Evolutionary conservation across 257 asterid species (phyloP), one percentile per base, ranked within the genome.

Genomic region (Solanum ossicruentum): DNA sequence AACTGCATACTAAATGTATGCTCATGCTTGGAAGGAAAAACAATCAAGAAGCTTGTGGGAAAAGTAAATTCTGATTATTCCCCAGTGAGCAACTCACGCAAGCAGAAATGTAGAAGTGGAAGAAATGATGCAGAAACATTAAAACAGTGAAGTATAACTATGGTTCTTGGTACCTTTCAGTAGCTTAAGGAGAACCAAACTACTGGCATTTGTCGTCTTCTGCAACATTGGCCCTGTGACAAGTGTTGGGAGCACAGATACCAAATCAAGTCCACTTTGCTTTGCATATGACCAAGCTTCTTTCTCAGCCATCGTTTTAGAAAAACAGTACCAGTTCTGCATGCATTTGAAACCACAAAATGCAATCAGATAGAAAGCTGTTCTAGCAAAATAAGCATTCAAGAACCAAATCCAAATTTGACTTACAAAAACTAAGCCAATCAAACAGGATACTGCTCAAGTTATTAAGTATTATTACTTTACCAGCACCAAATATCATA

Each of bases 271-370:
- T 67, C 94, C 94, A 21, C 10, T 87, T 86, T 84, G 51, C 85
- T 90, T 92, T 20, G 96, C 93, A 86, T 90, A 94, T 80, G 93
- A 91, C 86, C 83, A 90, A 36, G 96, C 97, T 89, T 86, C 92
- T 26, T 87, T 88, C 86, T 95, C 99, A 1, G 99, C 97, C 45
- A 88, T 90, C 2, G 97, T 93, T 79, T 95, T 95, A 72, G 98
- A 92, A 83, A 51, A 90, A 84, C 88, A 91, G 86, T 95, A 94
- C 99, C 98, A 95, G 71, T 93, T 92, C 99, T 94, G 94, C 47
- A 83, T 4, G 52, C 56, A 84, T n/a, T 49, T 12, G 18, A 32
- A 54, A 56, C 56, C 20, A 11, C 36, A 41, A 52, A 16, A 12
- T 28, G 21, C 20, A 36, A 84, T 63, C 36, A 20, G 49, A 86